phyloP scores from a whole-genome alignment of 2,329 filamentous ascomycete genomes.

The Bipolaris bicolor region DNA sequence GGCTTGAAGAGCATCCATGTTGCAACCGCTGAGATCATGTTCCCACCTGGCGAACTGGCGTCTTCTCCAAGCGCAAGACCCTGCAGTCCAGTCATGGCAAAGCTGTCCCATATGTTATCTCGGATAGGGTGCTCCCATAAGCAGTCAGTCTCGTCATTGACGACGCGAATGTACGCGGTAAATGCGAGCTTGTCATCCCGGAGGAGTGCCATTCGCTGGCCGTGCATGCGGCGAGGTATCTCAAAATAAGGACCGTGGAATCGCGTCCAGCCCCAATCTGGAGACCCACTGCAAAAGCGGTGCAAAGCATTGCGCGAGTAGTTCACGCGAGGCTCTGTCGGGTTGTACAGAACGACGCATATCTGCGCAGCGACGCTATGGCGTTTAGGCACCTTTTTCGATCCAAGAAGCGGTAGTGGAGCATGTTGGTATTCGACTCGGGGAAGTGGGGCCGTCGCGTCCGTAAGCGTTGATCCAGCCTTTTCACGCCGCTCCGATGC shows the following conservation, averaged over 20 bases:
- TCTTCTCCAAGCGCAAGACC: conserved; percentile 50
- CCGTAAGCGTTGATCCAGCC: conserved; percentile 4
- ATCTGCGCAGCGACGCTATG: conserved; percentile 63
- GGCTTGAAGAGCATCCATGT: conserved; percentile 66
- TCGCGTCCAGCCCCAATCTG: conserved; percentile 69
- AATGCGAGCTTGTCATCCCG: conserved; percentile 67
- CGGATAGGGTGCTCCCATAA: conserved; percentile 65
- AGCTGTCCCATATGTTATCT: conserved; percentile 63
- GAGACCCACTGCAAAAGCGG: conserved; percentile 63
- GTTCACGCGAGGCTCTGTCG: conserved; percentile 64
- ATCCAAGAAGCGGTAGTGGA: conserved; percentile 46
- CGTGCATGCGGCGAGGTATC: conserved; percentile 62
- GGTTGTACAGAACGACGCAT: conserved; percentile 68
- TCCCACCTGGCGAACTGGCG: conserved; percentile 44
- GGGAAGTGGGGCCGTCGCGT: not conserved
- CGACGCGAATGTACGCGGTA: conserved; percentile 65
- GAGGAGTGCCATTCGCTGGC: conserved; percentile 64
- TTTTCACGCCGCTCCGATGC: conserved; percentile 6
- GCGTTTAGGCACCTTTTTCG: conserved; percentile 47
- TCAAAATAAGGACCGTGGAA: conserved; percentile 66
- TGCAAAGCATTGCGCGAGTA: conserved; percentile 63
- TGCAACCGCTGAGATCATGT: conserved; percentile 61
- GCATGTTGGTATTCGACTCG: conserved; percentile 36
- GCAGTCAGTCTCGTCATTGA: conserved; percentile 65
- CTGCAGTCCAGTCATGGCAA: conserved; percentile 63